Conservation (phyloP, 2,329 filamentous ascomycete genomes). For the Corynespora cassiicola region DNA sequence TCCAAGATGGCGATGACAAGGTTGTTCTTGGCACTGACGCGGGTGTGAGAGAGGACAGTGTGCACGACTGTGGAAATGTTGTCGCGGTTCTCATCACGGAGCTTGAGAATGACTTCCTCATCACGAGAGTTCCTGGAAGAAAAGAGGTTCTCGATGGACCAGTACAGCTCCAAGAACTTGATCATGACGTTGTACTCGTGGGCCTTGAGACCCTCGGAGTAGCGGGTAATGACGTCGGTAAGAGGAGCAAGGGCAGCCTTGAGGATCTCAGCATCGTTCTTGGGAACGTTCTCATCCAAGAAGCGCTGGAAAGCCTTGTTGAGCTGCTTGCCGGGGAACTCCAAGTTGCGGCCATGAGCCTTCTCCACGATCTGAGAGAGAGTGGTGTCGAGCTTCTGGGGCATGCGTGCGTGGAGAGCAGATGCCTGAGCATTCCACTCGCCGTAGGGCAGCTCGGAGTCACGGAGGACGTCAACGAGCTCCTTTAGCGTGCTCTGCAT, state of each 20-base stretch:
- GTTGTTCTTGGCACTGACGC: slow-evolving; percentile 92
- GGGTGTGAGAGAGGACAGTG: slow-evolving; percentile 90
- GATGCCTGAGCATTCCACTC: slow-evolving; percentile 97
- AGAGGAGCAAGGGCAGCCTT: slow-evolving; percentile 77
- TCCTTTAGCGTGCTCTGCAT: slow-evolving; percentile 88
- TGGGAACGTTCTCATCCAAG: slow-evolving; percentile 81
- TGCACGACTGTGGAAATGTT: slow-evolving; percentile 85
- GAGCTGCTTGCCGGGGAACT: slow-evolving; percentile 92
- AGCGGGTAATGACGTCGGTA: slow-evolving; percentile 77
- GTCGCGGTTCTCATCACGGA: slow-evolving; percentile 96
- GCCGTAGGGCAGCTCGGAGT: slow-evolving; percentile 90
- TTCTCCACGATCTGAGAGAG: slow-evolving; percentile 88
- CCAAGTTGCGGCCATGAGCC: slow-evolving; percentile 75
- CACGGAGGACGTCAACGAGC: slow-evolving; percentile 86
- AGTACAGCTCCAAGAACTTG: slow-evolving; percentile 80
- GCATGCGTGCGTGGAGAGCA: slow-evolving; percentile 96
- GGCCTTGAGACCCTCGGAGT: slow-evolving; percentile 85
- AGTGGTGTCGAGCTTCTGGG: slow-evolving; percentile 83
- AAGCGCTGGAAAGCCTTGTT: slow-evolving; percentile 86
- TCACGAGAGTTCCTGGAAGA: slow-evolving; percentile 84
- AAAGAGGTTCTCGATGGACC: slow-evolving; percentile 84
- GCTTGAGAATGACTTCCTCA: slow-evolving; percentile 90
- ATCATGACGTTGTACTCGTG: slow-evolving; percentile 88
- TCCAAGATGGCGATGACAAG: slow-evolving; percentile 90
- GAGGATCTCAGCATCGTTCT: slow-evolving; percentile 75